These are phyloP conservation scores for Pseudomonodictys pantanalensis DNA, from an alignment of 495 filamentous ascomycete species.

Conservation along the genomic window DNA sequence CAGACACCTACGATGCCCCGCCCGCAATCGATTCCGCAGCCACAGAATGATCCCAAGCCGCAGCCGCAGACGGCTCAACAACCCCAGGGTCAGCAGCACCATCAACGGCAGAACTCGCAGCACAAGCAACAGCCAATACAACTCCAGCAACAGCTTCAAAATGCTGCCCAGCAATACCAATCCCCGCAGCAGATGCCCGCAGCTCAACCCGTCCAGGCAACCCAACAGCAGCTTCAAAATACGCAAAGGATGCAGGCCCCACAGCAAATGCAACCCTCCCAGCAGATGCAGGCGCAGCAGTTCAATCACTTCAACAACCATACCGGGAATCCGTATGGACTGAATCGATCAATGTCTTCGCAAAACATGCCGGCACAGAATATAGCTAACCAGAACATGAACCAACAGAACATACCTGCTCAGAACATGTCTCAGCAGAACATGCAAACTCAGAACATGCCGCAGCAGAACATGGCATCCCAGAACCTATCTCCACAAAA, in stretches of 20 bases:
- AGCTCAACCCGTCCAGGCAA: background rate
- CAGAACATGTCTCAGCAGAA: slow-evolving; percentile 16
- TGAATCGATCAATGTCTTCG: slow-evolving; percentile 14
- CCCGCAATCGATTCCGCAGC: background rate
- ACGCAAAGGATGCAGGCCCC: background rate
- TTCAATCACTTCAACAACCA: slow-evolving; percentile 12
- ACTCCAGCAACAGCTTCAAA: slow-evolving; percentile 1
- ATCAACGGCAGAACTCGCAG: slow-evolving; percentile 3
- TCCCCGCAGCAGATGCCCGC: background rate
- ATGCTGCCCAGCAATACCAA: background rate
- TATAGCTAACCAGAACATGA: background rate
- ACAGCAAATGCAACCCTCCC: background rate
- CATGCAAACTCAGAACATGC: slow-evolving; percentile 14
- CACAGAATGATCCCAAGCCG: background rate
- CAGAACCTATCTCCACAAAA: too few species aligned
- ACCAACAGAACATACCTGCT: background rate
- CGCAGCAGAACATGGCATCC: too few species aligned
- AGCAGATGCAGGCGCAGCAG: slow-evolving; percentile 7
- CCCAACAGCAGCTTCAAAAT: background rate
- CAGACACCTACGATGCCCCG: background rate
- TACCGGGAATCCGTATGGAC: slow-evolving; percentile 13
- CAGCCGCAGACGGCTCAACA: slow-evolving; percentile 5
- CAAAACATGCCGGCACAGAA: slow-evolving; percentile 8
- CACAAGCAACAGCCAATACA: slow-evolving; percentile 7
- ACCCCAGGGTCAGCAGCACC: background rate